phyloP scores from a whole-genome alignment of 805 yeast genomes.

The Wickerhamia fluorescens region DNA sequence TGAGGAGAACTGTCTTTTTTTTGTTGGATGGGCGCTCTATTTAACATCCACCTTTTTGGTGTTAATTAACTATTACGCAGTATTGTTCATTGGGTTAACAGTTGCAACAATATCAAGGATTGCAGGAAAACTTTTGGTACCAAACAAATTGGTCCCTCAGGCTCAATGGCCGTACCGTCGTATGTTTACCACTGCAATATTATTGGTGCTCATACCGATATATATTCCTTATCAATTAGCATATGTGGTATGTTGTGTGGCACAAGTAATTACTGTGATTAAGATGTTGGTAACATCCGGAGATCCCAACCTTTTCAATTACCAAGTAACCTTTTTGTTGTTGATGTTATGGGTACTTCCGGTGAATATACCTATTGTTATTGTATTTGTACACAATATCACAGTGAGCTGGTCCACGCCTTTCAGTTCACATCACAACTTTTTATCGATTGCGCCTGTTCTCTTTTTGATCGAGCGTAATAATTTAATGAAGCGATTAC shows the following conservation, averaged over 20 bases:
- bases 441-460: constrained; percentile 70
- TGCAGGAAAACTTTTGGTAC: too few relatives aligned
- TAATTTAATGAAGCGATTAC: constrained; percentile 41
- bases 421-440: constrained; percentile 79
- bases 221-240: constrained; percentile 82
- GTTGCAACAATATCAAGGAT: not conserved
- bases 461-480: constrained; percentile 52
- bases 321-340: constrained; percentile 54
- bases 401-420: constrained; percentile 76
- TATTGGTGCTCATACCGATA: constrained; percentile 41
- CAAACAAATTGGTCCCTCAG: not conserved
- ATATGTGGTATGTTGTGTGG: constrained; percentile 48
- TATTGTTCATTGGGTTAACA: constrained; percentile 8
- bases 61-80: constrained; percentile 22
- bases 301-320: constrained; percentile 40
- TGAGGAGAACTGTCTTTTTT: constrained; percentile 47
- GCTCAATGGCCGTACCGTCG: constrained; percentile 5
- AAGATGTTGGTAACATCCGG: constrained; percentile 12
- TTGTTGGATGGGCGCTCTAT: constrained; percentile 53
- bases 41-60: constrained; percentile 40
- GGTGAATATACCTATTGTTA: constrained; percentile 65
- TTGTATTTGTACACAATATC: constrained; percentile 78
- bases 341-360: constrained; percentile 76
- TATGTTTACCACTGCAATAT: constrained; percentile 29
- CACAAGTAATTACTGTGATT: constrained; percentile 52